phyloP scores from a whole-genome alignment of 306 rosid genomes.

The Corylus avellana region DNA sequence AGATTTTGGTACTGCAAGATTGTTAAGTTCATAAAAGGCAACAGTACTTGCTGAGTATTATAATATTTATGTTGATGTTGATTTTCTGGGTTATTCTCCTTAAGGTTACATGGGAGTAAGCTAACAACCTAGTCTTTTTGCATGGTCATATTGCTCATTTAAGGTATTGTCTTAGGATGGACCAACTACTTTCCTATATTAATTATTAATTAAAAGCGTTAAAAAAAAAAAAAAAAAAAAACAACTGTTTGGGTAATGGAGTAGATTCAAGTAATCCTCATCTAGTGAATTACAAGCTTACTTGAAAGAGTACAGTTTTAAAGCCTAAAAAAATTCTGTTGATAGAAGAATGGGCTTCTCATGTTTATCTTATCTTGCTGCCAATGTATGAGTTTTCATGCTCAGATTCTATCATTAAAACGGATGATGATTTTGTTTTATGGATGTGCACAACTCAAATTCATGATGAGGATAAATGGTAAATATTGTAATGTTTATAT shows the following conservation, averaged over 20 bases:
- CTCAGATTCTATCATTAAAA: neutral
- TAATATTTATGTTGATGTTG: too few relatives aligned
- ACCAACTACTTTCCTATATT: neutral
- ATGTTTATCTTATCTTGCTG: neutral
- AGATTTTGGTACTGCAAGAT: constrained; percentile 73
- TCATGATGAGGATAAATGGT: too few relatives aligned
- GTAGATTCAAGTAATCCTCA: neutral
- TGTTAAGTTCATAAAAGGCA: constrained; percentile 51
- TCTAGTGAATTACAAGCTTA: neutral
- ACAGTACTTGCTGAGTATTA: constrained; percentile 45
- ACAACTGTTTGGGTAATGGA: neutral
- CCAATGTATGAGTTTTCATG: neutral
- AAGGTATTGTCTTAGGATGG: neutral
- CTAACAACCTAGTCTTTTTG: too few relatives aligned
- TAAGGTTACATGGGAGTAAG: constrained; percentile 81
- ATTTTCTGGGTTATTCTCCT: neutral
- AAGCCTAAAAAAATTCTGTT: too few relatives aligned
- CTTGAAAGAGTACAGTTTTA: too few relatives aligned
- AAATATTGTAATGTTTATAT: too few relatives aligned
- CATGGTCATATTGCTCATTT: neutral
- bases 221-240: too few relatives aligned
- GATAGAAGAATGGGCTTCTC: neutral
- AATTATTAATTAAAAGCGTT: neutral
- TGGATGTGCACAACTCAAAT: too few relatives aligned
- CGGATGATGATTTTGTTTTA: neutral